Evolutionary conservation across 441 rosid species (phyloP).

Genomic region (Iberis amara): DNA sequence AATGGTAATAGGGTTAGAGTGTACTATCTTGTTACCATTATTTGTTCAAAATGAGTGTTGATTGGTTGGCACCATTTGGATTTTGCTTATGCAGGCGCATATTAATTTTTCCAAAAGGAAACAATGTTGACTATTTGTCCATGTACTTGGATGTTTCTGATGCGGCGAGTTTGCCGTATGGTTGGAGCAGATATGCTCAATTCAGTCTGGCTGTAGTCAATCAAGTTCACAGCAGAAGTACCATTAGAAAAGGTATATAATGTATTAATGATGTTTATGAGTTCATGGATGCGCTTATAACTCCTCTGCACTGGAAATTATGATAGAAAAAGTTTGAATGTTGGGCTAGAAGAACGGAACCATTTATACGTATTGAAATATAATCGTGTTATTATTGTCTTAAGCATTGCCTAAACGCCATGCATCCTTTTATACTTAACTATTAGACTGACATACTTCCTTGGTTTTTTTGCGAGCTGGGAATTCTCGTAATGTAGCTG

Average conservation of each 20-base stretch:
- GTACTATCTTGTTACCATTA: slow-evolving; percentile 1
- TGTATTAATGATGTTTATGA: not conserved
- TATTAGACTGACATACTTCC: too few relatives aligned
- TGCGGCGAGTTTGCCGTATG: slow-evolving; percentile 52
- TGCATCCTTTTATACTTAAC: too few relatives aligned
- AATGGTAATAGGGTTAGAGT: slow-evolving; percentile 29
- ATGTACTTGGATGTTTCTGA: slow-evolving; percentile 69
- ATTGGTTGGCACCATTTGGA: slow-evolving; percentile 16
- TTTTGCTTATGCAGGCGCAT: slow-evolving; percentile 47
- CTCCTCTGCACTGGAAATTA: too few relatives aligned
- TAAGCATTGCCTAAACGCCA: too few relatives aligned
- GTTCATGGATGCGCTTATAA: too few relatives aligned
- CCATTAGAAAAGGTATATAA: slow-evolving; percentile 47
- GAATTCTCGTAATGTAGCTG: too few relatives aligned
- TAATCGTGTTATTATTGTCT: too few relatives aligned
- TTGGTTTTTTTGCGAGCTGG: too few relatives aligned
- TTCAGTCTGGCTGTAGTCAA: slow-evolving; percentile 63
- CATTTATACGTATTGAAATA: too few relatives aligned
- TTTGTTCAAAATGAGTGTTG: too few relatives aligned
- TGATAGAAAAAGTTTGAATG: too few relatives aligned
- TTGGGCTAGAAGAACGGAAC: too few relatives aligned
- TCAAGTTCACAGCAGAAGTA: slow-evolving; percentile 46
- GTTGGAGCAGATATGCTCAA: slow-evolving; percentile 71
- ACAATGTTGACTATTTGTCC: slow-evolving; percentile 66
- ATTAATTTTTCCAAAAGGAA: slow-evolving; percentile 66